Evolutionary conservation across 2,329 filamentous ascomycete species (phyloP).

Genomic region (Colletotrichum cordylinicola): DNA sequence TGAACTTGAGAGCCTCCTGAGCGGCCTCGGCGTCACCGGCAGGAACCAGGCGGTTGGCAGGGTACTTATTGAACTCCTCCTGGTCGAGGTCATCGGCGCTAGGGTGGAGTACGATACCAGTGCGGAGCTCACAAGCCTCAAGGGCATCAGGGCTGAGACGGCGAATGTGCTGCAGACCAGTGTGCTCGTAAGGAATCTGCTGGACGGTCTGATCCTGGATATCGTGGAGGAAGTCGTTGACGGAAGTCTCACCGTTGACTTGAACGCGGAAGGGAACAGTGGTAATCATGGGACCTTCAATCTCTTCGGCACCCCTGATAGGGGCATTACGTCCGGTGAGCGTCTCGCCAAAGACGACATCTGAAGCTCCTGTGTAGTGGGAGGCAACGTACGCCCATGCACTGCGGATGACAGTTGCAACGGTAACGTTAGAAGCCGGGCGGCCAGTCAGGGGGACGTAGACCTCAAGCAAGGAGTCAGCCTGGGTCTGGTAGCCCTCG

Average conservation of each 20-base stretch:
- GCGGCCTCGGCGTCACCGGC: constrained; percentile 62
- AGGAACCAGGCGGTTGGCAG: constrained; percentile 58
- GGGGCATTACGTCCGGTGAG: constrained; percentile 61
- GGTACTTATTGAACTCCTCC: constrained; percentile 34
- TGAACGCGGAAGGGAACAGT: constrained; percentile 62
- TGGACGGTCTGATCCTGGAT: constrained; percentile 62
- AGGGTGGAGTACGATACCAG: constrained; percentile 60
- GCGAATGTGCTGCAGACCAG: constrained; percentile 65
- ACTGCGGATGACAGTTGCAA: constrained; percentile 62
- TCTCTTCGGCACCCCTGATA: constrained; percentile 54
- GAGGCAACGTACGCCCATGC: constrained; percentile 64
- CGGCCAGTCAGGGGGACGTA: constrained; percentile 47
- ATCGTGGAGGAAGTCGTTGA: constrained; percentile 57
- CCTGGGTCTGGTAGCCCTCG: constrained; percentile 52
- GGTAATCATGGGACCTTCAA: constrained; percentile 66
- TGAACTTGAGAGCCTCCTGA: constrained; percentile 64
- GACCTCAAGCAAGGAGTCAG: constrained; percentile 59
- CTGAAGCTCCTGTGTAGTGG: constrained; percentile 55
- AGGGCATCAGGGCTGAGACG: constrained; percentile 59
- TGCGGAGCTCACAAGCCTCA: constrained; percentile 61
- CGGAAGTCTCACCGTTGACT: constrained; percentile 44
- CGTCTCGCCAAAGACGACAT: constrained; percentile 65
- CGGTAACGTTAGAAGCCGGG: constrained; percentile 48
- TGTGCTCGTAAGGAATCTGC: constrained; percentile 70
- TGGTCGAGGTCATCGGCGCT: constrained; percentile 37